These are phyloP conservation scores for Avena atlantica DNA, from an alignment of 176 grass and related monocot genomes.

Conservation along the genomic window DNA sequence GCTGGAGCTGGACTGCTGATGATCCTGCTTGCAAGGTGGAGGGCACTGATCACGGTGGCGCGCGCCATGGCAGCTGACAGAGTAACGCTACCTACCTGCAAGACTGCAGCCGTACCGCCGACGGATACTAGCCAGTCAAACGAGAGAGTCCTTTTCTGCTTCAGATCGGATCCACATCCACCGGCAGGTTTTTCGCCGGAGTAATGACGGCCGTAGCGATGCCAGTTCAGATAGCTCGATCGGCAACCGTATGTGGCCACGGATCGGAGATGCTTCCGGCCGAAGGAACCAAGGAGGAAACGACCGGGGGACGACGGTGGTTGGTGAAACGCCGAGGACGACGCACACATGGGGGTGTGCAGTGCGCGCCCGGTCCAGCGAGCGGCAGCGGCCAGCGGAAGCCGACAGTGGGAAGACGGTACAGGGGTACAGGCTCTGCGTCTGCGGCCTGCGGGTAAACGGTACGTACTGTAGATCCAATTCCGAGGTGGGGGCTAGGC, in stretches of 20 bases:
- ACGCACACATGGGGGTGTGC: not conserved
- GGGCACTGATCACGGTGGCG: not conserved
- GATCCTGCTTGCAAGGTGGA: constrained; percentile 19
- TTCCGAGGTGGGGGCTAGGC: not conserved
- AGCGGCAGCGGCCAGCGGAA: constrained; percentile 8
- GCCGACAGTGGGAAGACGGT: not conserved
- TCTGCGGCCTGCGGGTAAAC: not conserved
- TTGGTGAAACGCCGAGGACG: constrained; percentile 29
- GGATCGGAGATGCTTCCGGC: not conserved
- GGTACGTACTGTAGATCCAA: not conserved
- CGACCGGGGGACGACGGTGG: not conserved
- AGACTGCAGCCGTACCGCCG: not conserved
- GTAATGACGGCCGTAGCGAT: constrained; percentile 2
- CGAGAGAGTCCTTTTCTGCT: no score
- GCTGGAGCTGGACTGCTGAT: no score
- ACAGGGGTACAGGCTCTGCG: not conserved
- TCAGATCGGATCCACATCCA: not conserved
- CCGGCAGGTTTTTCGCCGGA: not conserved
- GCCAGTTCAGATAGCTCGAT: not conserved
- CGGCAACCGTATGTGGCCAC: no score
- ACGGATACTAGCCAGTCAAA: not conserved
- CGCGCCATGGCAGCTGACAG: no score
- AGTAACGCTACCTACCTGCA: no score
- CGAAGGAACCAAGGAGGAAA: constrained; percentile 19
- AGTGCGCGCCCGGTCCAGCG: constrained; percentile 40